Conservation (phyloP, 2,329 filamentous ascomycete genomes). For the Ophiocordyceps robertsii region DNA sequence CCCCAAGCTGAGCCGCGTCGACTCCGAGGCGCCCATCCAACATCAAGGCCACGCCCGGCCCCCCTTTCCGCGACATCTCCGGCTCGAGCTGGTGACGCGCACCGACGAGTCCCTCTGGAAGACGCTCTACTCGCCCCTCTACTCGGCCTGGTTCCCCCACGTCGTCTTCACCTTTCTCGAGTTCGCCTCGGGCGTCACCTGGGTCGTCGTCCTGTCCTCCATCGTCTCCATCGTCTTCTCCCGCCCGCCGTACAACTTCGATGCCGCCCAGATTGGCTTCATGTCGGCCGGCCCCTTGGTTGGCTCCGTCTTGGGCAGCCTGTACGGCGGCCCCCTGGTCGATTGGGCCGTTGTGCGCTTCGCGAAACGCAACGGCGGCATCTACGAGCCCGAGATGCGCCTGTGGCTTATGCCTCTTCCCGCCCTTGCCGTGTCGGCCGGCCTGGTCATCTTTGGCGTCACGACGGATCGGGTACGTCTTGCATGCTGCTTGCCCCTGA, state of each 20-base stretch:
- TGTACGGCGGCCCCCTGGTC: constrained; percentile 24
- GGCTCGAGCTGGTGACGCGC: constrained; percentile 6
- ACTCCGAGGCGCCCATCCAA: background rate
- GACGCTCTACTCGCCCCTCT: constrained; percentile 8
- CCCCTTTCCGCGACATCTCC: background rate
- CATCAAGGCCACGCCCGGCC: no score
- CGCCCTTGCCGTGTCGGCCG: constrained; percentile 18
- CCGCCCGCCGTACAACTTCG: constrained; percentile 16
- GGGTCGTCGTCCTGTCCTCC: constrained; percentile 17
- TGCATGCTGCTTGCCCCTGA: background rate
- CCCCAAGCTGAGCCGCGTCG: background rate
- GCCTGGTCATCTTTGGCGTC: constrained; percentile 24
- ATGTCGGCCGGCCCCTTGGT: constrained; percentile 18
- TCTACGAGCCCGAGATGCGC: constrained; percentile 31
- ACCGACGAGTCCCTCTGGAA: constrained; percentile 7
- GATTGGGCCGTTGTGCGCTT: constrained; percentile 24
- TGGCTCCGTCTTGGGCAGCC: constrained; percentile 22
- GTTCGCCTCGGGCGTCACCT: constrained; percentile 22
- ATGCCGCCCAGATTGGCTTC: constrained; percentile 11
- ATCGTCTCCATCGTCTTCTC: constrained; percentile 21
- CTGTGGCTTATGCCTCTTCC: constrained; percentile 17
- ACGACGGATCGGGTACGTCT: constrained; percentile 18
- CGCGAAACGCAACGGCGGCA: constrained; percentile 22
- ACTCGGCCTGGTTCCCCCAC: constrained; percentile 18
- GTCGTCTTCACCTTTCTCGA: constrained; percentile 24